phyloP scores from a whole-genome alignment of 371 early-diverging fungal species.

The Cladochytrium tenue region DNA sequence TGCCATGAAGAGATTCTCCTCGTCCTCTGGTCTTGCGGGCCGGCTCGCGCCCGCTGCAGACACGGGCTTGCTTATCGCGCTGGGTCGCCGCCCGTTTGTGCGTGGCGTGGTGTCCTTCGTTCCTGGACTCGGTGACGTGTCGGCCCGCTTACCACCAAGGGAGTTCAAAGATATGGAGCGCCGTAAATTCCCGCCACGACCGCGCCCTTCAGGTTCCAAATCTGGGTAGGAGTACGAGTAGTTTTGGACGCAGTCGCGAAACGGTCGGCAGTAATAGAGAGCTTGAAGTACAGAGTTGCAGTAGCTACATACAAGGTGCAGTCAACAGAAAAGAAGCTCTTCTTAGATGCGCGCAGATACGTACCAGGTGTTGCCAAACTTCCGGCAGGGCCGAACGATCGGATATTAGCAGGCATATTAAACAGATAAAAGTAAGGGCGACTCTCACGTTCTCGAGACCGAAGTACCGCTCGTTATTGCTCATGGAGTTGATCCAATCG shows the following conservation, averaged over 20 bases:
- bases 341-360: no score
- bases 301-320: no score
- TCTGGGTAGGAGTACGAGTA: conserved; percentile 35
- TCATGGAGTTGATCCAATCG: conserved; percentile 21
- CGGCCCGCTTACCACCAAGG: not conserved
- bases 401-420: not conserved
- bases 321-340: no score
- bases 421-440: not conserved
- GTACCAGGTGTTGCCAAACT: conserved; percentile 93
- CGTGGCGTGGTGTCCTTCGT: not conserved
- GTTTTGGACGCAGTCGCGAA: conserved; percentile 86
- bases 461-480: conserved; percentile 66
- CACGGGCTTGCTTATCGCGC: not conserved
- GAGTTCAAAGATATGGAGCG: not conserved
- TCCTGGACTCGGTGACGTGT: not conserved
- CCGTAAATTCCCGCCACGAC: not conserved
- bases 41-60: not conserved
- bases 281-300: conserved; percentile 95
- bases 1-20: conserved; percentile 80
- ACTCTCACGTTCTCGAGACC: conserved; percentile 87
- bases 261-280: conserved; percentile 91
- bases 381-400: conserved; percentile 15
- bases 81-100: conserved; percentile 1
- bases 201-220: not conserved
- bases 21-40: conserved; percentile 25